Base-by-base conservation (phyloP, 306 rosid genomes). In the Sophora flavescens region DNA sequence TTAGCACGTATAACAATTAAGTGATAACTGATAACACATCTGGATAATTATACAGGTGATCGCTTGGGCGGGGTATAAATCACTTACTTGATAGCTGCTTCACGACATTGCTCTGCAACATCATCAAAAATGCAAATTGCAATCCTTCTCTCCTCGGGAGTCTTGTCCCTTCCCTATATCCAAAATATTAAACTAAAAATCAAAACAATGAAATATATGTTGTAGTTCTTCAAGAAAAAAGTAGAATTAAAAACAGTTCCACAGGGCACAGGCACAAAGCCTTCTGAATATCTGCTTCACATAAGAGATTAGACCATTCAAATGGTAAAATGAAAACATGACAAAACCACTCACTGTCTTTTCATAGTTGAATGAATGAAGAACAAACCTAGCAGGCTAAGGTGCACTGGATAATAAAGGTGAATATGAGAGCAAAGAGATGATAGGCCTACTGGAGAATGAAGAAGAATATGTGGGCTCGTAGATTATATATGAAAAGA, bases 121-220 rank as follows among this genome's bases (percentile, higher is more conserved):
- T 96, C 99, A 83, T 96, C 99, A 81, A 96, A 96, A 80, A 96
- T 96, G 89, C 99, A 96, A 71, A 96, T 93, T 54, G 99, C 99
- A 48, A 93, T 93, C 83, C 99, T 91, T 70, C 99, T 88, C 90
- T 96, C 99, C 86, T 91, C 99, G 17, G 96, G 90, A 39, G 99
- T 84, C 86, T 92, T 96, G 81, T 96, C 99, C 88, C 89, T 96
- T 30, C 97, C 99, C 99, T 93, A 77, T 71, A 66, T 67, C 58
- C 70, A 78, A 57, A 48, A 59, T 11, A 57, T 67, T 54, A 62
- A 53, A 47, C 33, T 11, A 28, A 8, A 22, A 8, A 18, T 70
- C 45, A 81, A 57, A 30, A 78, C 48, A 45, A 48, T n/a, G 3
- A 48, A 32, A 59, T 56, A 48, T 42, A 64, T 50, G 32, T 15